These are phyloP conservation scores for Trifolium fragiferum DNA, from an alignment of 306 rosid species.

Conservation along the genomic window DNA sequence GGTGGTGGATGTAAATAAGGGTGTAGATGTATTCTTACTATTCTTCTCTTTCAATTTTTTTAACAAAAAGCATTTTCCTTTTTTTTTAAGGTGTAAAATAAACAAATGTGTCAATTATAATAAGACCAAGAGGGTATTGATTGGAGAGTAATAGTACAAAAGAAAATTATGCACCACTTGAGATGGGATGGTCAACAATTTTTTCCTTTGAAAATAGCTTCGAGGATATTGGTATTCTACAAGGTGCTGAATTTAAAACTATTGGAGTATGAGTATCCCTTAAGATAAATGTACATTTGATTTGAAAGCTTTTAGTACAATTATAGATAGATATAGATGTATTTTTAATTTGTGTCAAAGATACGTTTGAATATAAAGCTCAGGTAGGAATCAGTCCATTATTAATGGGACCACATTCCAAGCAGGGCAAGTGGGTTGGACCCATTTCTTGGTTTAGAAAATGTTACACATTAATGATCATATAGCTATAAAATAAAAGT, in stretches of 20 bases:
- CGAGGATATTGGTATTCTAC: slow-evolving; percentile 41
- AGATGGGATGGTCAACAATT: slow-evolving; percentile 48
- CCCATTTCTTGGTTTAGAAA: slow-evolving; percentile 49
- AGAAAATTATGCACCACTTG: slow-evolving; percentile 12
- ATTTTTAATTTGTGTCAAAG: slow-evolving; percentile 26
- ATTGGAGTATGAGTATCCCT: slow-evolving; percentile 48
- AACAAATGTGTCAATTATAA: too few species aligned
- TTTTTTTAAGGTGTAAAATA: too few species aligned
- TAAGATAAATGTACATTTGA: slow-evolving; percentile 26
- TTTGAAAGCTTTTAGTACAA: slow-evolving; percentile 11
- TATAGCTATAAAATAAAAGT: slow-evolving; percentile 22
- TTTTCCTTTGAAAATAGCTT: slow-evolving; percentile 36
- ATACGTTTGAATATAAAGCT: slow-evolving; percentile 35
- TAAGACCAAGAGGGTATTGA: neutral
- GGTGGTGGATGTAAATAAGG: too few species aligned
- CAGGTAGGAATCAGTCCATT: slow-evolving; percentile 48
- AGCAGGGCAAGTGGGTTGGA: slow-evolving; percentile 51
- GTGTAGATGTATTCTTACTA: too few species aligned
- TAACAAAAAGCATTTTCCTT: too few species aligned
- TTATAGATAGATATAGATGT: neutral
- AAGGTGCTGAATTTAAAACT: slow-evolving; percentile 38
- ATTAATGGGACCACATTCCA: slow-evolving; percentile 55
- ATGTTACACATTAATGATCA: slow-evolving; percentile 41
- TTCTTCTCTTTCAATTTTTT: too few species aligned
- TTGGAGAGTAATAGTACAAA: too few species aligned